Conservation (phyloP, 129 eudicot species). For the Flaveria ramosissima region DNA sequence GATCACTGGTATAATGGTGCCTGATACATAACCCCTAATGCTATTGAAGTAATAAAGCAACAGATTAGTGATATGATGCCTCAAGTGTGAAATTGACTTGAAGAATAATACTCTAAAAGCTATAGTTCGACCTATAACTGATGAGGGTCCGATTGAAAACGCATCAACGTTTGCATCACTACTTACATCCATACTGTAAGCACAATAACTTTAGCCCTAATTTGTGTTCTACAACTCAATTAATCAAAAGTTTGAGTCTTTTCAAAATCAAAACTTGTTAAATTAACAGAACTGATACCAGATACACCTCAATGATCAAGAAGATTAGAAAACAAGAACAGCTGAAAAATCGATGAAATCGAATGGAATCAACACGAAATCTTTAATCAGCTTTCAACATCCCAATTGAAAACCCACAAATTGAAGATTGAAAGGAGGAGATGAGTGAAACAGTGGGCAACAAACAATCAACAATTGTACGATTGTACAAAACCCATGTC, state of each 20-base stretch:
- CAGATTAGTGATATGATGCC: slow-evolving; percentile 40
- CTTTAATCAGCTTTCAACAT: slow-evolving; percentile 15
- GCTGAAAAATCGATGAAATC: background rate
- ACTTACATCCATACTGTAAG: slow-evolving; percentile 65
- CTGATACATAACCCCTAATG: slow-evolving; percentile 23
- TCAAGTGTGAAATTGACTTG: slow-evolving; percentile 65
- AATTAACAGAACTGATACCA: background rate
- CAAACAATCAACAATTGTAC: no score
- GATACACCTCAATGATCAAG: slow-evolving; percentile 11
- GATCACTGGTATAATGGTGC: slow-evolving; percentile 51
- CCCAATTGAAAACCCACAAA: slow-evolving; percentile 1
- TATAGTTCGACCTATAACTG: slow-evolving; percentile 69
- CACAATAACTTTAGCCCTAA: slow-evolving; percentile 9
- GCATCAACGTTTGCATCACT: slow-evolving; percentile 76
- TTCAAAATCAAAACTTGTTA: slow-evolving; percentile 2
- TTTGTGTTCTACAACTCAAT: background rate
- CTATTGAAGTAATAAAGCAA: slow-evolving; percentile 40
- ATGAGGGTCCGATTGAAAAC: slow-evolving; percentile 79
- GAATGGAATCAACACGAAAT: background rate
- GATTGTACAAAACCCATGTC: no score
- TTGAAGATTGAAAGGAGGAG: background rate
- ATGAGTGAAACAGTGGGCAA: no score
- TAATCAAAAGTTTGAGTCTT: background rate
- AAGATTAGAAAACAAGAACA: background rate
- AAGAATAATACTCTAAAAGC: slow-evolving; percentile 70